Percentiles rank a stretch among this genome's conserved stretches.
phyloP scores from a whole-genome alignment of 1,284 basidiomycete genomes.

The Takashimella tepidaria region DNA sequence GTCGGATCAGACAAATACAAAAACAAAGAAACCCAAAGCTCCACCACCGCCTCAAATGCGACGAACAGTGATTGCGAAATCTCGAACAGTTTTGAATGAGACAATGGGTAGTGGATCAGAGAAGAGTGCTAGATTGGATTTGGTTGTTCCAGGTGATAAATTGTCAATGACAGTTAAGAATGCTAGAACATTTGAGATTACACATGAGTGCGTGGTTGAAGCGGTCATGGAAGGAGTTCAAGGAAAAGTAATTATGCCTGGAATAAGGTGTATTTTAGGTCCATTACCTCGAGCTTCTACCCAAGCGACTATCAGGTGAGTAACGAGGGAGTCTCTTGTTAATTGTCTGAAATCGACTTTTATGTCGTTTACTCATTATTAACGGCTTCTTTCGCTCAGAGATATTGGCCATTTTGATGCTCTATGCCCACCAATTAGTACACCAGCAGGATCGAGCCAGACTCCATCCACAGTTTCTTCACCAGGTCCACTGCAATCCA shows the following conservation, averaged over 20 bases:
- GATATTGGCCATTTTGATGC: constrained; percentile 42
- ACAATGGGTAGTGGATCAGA: constrained; percentile 64
- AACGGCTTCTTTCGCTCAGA: no score
- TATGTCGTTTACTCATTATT: no score
- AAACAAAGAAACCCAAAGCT: constrained; percentile 53
- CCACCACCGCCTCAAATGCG: constrained; percentile 58
- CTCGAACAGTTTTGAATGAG: constrained; percentile 57
- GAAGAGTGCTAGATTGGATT: constrained; percentile 63
- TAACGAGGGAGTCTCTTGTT: neutral
- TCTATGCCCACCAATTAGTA: constrained; percentile 25
- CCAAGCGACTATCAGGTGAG: constrained; percentile 41
- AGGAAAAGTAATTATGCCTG: constrained; percentile 61
- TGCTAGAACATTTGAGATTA: constrained; percentile 73
- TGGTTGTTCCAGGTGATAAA: constrained; percentile 63
- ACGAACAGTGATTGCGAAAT: constrained; percentile 35
- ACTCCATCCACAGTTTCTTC: neutral
- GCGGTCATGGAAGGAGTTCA: constrained; percentile 63
- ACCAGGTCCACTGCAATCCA: neutral
- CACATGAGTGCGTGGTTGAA: constrained; percentile 67
- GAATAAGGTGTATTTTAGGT: constrained; percentile 51
- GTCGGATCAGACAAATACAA: constrained; percentile 5
- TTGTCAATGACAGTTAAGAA: constrained; percentile 69
- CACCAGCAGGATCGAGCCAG: neutral
- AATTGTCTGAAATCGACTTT: constrained; percentile 2
- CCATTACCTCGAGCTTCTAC: constrained; percentile 30